Conservation (phyloP, 1,284 basidiomycete genomes). For the Lentinula novae-zelandiae region DNA sequence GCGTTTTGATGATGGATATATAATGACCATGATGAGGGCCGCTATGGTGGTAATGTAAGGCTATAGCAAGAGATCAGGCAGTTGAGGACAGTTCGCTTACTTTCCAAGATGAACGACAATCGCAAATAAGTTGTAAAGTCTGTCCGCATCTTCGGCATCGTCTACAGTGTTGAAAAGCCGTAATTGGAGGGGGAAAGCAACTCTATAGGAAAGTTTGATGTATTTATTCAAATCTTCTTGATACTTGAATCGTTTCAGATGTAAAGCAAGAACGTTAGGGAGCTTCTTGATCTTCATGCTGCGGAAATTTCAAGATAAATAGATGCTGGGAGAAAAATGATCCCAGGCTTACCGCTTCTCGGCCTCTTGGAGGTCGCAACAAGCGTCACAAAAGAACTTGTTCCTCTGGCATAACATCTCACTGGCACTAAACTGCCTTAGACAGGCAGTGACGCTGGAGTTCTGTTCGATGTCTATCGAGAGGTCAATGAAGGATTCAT, state of each 20-base stretch:
- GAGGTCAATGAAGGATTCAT: constrained; percentile 94
- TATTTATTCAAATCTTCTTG: constrained; percentile 82
- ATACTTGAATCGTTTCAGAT: constrained; percentile 98
- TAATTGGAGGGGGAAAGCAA: constrained; percentile 93
- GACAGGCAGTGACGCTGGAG: constrained; percentile 91
- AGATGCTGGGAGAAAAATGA: not conserved
- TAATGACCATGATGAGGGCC: constrained; percentile 98
- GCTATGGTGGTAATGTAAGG: constrained; percentile 37
- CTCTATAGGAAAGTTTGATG: constrained; percentile 94
- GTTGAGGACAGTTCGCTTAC: constrained; percentile 45
- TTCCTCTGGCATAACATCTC: constrained; percentile 98
- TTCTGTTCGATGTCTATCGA: constrained; percentile 99
- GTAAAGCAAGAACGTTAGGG: constrained; percentile 91
- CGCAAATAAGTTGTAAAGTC: constrained; percentile 91
- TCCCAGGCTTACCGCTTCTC: constrained; percentile 78
- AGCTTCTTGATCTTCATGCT: constrained; percentile 98
- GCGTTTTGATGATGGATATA: constrained; percentile 88
- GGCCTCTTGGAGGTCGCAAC: constrained; percentile 95
- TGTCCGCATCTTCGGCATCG: constrained; percentile 83
- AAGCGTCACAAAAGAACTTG: constrained; percentile 98
- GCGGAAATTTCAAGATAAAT: not conserved
- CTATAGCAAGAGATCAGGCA: constrained; percentile 9
- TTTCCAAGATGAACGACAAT: constrained; percentile 98
- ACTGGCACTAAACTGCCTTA: constrained; percentile 93
- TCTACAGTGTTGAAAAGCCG: constrained; percentile 97